Conservation (phyloP, 2,329 filamentous ascomycete species). For the Penicillium sp. region DNA sequence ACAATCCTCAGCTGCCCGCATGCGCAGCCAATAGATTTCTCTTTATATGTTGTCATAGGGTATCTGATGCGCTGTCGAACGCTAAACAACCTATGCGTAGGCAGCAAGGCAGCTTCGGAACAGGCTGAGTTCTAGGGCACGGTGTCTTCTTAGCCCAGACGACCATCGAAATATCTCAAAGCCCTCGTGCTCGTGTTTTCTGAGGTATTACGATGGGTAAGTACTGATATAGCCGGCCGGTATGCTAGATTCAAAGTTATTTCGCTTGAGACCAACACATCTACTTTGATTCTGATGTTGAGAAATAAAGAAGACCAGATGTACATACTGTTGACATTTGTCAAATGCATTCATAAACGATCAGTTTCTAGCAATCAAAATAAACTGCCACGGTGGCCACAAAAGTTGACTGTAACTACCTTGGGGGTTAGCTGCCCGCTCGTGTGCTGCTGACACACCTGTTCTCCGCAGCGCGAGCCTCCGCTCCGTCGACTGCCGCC, state of each 20-base stretch:
- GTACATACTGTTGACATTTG: too few relatives aligned
- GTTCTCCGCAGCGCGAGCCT: conserved; percentile 13
- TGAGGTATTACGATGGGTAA: too few relatives aligned
- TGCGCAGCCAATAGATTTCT: conserved; percentile 12
- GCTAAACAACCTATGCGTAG: not conserved
- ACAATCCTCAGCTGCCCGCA: conserved; percentile 10
- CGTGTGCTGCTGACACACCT: conserved; percentile 25
- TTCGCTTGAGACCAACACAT: too few relatives aligned
- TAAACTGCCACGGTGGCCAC: not conserved
- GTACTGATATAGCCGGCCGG: too few relatives aligned
- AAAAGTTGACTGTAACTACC: not conserved
- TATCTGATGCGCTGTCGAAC: not conserved
- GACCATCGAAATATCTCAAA: too few relatives aligned
- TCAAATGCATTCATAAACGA: too few relatives aligned
- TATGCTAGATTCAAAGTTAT: too few relatives aligned
- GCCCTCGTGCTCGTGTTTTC: too few relatives aligned
- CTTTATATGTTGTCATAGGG: conserved; percentile 2
- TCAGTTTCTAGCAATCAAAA: too few relatives aligned
- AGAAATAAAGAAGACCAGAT: too few relatives aligned
- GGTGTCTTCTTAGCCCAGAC: too few relatives aligned
- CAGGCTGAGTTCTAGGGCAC: not conserved
- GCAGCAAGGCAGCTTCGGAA: not conserved
- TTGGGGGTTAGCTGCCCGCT: conserved; percentile 1
- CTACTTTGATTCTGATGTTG: too few relatives aligned
- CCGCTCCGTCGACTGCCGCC: conserved; percentile 13